Evolutionary conservation across 2,329 filamentous ascomycete species (phyloP), one percentile per base, ranked within the genome.

Genomic region (Pseudocercospora cruenta): DNA sequence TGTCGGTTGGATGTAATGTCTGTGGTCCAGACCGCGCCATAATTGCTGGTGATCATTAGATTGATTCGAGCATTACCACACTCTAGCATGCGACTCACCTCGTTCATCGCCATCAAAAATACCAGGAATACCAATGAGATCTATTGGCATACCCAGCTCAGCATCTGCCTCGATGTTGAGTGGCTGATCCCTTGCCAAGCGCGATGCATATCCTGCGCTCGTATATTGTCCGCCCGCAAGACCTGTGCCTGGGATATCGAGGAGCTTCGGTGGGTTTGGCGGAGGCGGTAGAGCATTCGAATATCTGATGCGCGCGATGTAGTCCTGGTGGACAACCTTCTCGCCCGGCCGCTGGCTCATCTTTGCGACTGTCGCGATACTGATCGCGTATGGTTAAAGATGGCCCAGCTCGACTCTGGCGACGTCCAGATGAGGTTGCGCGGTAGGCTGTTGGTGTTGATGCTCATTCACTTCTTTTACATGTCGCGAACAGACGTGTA

Each of bases 161-260:
- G 94, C 95, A 86, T 99, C 95, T 31, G 93, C 93, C 80, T 99
- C 95, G 68, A 99, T 95, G 77, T 97, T 98, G 58, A 97, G 84
- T 60, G 94, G 92, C 82, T 98, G 95, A 76, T 97, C 93, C 75
- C 94, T 86, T 19, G 92, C 93, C 72, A 99, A 84, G 69, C 93
- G 89, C 54, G 94, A 95, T 31, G 94, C 93, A 82, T 96, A 99
- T 22, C 90, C 90, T 0, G 95, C 92, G 3, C 90, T 92, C 33
- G 95, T 96, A 80, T 97, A 98, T 78, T 96, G 91, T 66, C 90
- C 91, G 72, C 89, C 91, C 47, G 91, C 86, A 16, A 98, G 87
- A 49, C 95, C 95, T 64, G 92, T 95, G 75, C 96, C 97, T 10
- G 95, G 94, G 67, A 99, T 97, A 71, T 98, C 93, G 73, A 99